Percentiles rank a stretch among this genome's conserved stretches.
Evolutionary conservation across 2,329 filamentous ascomycete species (phyloP).

Genomic region (Trichoderma cornu-damae): DNA sequence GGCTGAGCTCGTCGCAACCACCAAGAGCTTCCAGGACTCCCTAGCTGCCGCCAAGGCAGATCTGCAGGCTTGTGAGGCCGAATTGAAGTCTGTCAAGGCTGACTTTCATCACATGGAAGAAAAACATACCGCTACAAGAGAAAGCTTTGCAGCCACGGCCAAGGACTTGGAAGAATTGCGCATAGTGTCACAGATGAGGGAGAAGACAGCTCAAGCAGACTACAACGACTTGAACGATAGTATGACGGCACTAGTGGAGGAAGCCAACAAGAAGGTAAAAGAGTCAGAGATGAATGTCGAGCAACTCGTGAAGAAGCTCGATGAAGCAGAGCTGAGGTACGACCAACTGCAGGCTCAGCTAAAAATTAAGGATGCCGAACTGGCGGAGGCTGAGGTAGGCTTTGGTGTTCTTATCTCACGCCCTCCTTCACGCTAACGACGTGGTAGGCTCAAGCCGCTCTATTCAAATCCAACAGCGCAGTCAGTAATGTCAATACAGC

Average conservation of each 20-base stretch:
- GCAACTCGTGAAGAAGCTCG: constrained; percentile 41
- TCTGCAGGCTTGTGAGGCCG: constrained; percentile 34
- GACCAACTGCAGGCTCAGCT: constrained; percentile 50
- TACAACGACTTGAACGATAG: constrained; percentile 60
- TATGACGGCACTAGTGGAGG: constrained; percentile 56
- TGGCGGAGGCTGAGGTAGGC: constrained; percentile 55
- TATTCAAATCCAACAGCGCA: constrained; percentile 46
- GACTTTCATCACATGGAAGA: constrained; percentile 36
- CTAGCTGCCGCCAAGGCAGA: constrained; percentile 33
- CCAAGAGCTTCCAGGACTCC: constrained; percentile 43
- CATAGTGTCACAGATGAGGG: constrained; percentile 46
- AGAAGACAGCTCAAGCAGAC: constrained; percentile 54
- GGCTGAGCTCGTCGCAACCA: constrained; percentile 45
- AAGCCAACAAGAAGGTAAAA: constrained; percentile 51
- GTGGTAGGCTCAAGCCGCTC: constrained; percentile 42
- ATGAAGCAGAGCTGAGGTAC: constrained; percentile 45
- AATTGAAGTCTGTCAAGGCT: constrained; percentile 33
- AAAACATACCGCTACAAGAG: constrained; percentile 28
- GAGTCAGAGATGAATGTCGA: constrained; percentile 47
- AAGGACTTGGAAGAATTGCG: constrained; percentile 52
- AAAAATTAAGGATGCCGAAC: constrained; percentile 59
- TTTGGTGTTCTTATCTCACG: background rate
- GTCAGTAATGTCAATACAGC: constrained; percentile 42
- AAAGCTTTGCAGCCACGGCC: constrained; percentile 45
- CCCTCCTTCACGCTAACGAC: background rate